Percentiles rank a stretch among this genome's conserved stretches.
phyloP scores from a whole-genome alignment of 495 filamentous ascomycete genomes.

The Penicillium atrosanguineum region DNA sequence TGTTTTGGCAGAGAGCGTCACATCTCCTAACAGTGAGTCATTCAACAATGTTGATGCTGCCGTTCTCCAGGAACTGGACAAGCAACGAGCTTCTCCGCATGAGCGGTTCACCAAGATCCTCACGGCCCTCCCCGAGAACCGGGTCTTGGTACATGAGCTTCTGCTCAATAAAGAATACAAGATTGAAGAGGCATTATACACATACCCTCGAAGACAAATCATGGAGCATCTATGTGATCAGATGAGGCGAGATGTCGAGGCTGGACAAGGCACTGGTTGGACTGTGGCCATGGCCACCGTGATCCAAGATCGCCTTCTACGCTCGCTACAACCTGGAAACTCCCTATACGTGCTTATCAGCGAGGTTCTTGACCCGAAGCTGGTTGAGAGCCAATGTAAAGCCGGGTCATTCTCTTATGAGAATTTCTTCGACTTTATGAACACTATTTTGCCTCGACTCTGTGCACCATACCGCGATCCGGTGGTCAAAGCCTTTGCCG shows the following conservation, averaged over 20 bases:
- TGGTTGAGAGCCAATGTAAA: constrained; percentile 72
- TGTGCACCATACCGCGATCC: constrained; percentile 89
- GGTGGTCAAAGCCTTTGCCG: constrained; percentile 73
- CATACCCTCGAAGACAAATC: constrained; percentile 49
- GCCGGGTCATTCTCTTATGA: constrained; percentile 89
- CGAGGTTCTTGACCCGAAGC: constrained; percentile 77
- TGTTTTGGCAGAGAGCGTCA: constrained; percentile 39
- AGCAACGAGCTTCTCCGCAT: constrained; percentile 36
- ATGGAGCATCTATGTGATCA: constrained; percentile 67
- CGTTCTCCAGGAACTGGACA: constrained; percentile 38
- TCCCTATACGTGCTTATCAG: constrained; percentile 80
- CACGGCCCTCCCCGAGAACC: constrained; percentile 76
- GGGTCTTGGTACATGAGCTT: constrained; percentile 84
- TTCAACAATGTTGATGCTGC: constrained; percentile 40
- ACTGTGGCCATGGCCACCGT: constrained; percentile 82
- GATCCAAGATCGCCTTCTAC: constrained; percentile 77
- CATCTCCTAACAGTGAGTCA: constrained; percentile 47
- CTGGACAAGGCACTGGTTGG: constrained; percentile 69
- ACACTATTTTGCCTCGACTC: constrained; percentile 82
- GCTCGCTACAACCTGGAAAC: constrained; percentile 74
- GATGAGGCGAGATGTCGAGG: constrained; percentile 72
- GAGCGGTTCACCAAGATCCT: constrained; percentile 52
- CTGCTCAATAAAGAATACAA: constrained; percentile 84
- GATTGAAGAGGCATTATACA: constrained; percentile 53
- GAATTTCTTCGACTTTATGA: constrained; percentile 89